Percentiles rank a stretch among this genome's conserved stretches.
Evolutionary conservation across 1,284 basidiomycete genomes (phyloP).

Genomic region (Ganoderma resinaceum): DNA sequence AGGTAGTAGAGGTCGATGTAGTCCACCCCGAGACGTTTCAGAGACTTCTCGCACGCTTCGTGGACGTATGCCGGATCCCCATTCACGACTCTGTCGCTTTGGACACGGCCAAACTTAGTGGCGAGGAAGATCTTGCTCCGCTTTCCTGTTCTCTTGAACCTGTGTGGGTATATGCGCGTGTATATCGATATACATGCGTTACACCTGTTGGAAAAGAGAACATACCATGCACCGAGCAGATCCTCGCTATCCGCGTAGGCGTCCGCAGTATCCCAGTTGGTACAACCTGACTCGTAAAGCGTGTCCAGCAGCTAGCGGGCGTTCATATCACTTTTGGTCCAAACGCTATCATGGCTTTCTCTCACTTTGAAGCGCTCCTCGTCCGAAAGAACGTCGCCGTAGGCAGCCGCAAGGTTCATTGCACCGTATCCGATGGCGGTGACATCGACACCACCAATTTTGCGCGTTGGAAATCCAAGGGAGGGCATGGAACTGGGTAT

Average conservation of each 20-base stretch:
- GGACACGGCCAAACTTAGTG: constrained; percentile 48
- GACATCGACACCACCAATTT: constrained; percentile 27
- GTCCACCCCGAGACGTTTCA: background rate
- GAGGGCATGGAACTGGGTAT: background rate
- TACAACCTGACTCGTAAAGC: constrained; percentile 36
- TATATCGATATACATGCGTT: background rate
- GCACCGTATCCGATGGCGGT: constrained; percentile 39
- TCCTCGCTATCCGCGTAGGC: constrained; percentile 40
- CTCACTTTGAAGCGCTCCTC: constrained; percentile 40
- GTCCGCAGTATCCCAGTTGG: constrained; percentile 41
- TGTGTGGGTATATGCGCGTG: constrained; percentile 9
- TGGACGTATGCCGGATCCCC: constrained; percentile 43
- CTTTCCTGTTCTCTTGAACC: constrained; percentile 41
- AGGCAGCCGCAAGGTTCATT: constrained; percentile 38
- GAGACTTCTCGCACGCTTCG: constrained; percentile 31
- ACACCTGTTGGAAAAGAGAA: background rate
- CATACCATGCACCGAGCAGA: constrained; percentile 40
- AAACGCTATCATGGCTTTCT: background rate
- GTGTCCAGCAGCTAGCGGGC: constrained; percentile 33
- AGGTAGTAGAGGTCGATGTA: background rate
- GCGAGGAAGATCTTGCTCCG: constrained; percentile 48
- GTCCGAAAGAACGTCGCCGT: constrained; percentile 34
- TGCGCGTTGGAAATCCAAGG: background rate
- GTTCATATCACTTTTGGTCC: background rate
- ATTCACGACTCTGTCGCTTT: constrained; percentile 17